Base-by-base conservation (phyloP, 2,329 filamentous ascomycete species). In the Teratosphaeria zuluensis region DNA sequence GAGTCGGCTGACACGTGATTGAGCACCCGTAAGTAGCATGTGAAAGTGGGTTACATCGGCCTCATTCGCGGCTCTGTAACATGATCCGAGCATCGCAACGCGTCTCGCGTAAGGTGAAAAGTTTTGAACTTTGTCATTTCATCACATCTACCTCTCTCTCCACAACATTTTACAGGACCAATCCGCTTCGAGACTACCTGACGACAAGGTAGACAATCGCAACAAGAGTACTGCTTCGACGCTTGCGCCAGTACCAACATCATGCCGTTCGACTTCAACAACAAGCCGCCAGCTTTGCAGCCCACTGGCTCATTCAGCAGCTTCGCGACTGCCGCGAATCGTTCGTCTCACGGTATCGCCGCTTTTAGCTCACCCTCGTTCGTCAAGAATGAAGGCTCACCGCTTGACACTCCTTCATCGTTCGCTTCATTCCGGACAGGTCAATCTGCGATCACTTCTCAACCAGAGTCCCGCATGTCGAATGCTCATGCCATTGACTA, bases 201-300 rank as follows among this genome's bases (percentile, higher is more conserved):
- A 8, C 2, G 42, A 14, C 42, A n/a, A 21, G n/a, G 4, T 4
- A 9, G 9, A 48, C 42, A 5, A 21, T 8, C 9, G 9, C n/a
- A 21, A 48, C 42, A 8, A 16, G 9, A 48, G n/a, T n/a, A 19
- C 19, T n/a, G 42, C 42, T 19, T 48, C 42, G 16, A 48, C n/a
- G 9, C 35, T 14, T n/a, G 6, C 8, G 32, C 30, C n/a, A 14
- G 19, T 31, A 7, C 51, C 28, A 35, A 5, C 54, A 58, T 30
- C 3, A 64, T 64, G 62, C 54, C 54, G 52, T 64, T 64, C 60
- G 61, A 64, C 56, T 64, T 62, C 54, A 62, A 53, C 33, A 61
- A 61, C 57, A 53, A 55, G 42, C 58, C 54, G 52, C 62, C 60
- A 28, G n/a, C 42, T 21, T 7, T 48, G 4, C 16, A 48, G 42